A percentile compares a stretch with the other conserved stretches of the same genome.
Conservation (phyloP, 495 filamentous ascomycete species). For the Daldinia decipiens region DNA sequence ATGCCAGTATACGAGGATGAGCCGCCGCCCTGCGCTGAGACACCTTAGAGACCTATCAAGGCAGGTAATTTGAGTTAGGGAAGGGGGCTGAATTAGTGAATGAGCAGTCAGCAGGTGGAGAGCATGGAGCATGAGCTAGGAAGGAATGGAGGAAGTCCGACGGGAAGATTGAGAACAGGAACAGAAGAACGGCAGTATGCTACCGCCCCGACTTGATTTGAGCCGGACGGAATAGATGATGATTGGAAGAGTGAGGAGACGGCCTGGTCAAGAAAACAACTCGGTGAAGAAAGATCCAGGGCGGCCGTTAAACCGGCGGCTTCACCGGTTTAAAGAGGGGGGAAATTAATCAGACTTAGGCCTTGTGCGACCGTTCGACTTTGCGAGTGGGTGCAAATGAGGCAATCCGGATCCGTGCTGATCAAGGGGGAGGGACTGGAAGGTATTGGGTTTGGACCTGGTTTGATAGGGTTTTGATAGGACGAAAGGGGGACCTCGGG, state of each 20-base stretch:
- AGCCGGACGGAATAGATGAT: conserved; percentile 42
- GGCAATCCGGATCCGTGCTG: conserved; percentile 42
- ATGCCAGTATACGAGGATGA: conserved; percentile 16
- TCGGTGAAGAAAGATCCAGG: conserved; percentile 48
- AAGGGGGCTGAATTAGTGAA: conserved; percentile 44
- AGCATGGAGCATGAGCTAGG: conserved; percentile 17
- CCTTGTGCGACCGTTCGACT: conserved; percentile 40
- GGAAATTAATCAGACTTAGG: conserved; percentile 42
- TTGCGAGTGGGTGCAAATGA: conserved; percentile 37
- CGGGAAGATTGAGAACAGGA: conserved; percentile 40
- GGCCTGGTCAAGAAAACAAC: conserved; percentile 45
- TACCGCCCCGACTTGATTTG: conserved; percentile 44
- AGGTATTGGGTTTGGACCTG: background rate
- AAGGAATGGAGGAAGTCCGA: conserved; percentile 45
- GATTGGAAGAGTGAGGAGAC: conserved; percentile 47
- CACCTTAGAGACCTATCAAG: conserved; percentile 32
- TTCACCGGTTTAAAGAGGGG: conserved; percentile 54
- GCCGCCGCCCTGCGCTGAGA: conserved; percentile 25
- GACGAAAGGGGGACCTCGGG: conserved; percentile 10
- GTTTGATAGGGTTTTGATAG: conserved; percentile 9
- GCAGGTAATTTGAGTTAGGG: conserved; percentile 37
- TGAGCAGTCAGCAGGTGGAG: conserved; percentile 50
- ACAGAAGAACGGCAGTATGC: conserved; percentile 42
- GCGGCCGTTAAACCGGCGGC: conserved; percentile 47
- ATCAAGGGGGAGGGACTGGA: conserved; percentile 20